These are phyloP conservation scores for Neonectria ditissima DNA, from an alignment of 2,329 filamentous ascomycete genomes.

Conservation along the genomic window DNA sequence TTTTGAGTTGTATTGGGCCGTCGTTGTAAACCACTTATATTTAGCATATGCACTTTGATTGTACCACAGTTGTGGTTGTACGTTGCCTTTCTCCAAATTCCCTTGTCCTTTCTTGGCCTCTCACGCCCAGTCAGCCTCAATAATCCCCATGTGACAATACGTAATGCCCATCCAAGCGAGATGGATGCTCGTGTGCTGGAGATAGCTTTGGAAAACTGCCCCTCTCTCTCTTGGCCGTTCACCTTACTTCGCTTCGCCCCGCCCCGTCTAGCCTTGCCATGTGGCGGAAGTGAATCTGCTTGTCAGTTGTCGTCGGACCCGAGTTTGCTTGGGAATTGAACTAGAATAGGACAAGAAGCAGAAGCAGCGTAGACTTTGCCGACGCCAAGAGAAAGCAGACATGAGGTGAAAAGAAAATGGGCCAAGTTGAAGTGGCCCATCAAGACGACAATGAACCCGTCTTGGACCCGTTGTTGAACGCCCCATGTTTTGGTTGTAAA, in stretches of 20 bases:
- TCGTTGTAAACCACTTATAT: neutral
- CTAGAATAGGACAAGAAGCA: conserved; percentile 16
- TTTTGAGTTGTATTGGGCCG: neutral
- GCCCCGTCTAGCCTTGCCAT: conserved; percentile 1
- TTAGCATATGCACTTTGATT: conserved; percentile 1
- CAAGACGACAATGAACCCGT: conserved; percentile 67
- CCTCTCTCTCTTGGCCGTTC: neutral
- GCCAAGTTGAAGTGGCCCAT: conserved; percentile 76
- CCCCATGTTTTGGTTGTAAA: conserved; percentile 87
- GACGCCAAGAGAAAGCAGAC: conserved; percentile 29
- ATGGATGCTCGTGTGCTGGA: neutral
- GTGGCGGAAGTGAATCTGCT: neutral
- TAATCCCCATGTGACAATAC: neutral
- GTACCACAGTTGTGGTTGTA: neutral
- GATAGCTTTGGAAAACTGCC: neutral
- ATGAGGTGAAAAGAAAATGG: conserved; percentile 44
- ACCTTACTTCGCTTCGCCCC: neutral
- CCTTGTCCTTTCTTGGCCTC: neutral
- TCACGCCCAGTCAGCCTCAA: neutral
- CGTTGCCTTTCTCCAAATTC: neutral
- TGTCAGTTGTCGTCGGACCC: conserved; percentile 8
- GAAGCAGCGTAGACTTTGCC: conserved; percentile 27
- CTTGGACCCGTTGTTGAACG: conserved; percentile 82
- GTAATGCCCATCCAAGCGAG: neutral
- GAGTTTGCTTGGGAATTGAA: conserved; percentile 4